phyloP scores from a whole-genome alignment of 208 protist genomes.

The Crithidia acanthocephali region DNA sequence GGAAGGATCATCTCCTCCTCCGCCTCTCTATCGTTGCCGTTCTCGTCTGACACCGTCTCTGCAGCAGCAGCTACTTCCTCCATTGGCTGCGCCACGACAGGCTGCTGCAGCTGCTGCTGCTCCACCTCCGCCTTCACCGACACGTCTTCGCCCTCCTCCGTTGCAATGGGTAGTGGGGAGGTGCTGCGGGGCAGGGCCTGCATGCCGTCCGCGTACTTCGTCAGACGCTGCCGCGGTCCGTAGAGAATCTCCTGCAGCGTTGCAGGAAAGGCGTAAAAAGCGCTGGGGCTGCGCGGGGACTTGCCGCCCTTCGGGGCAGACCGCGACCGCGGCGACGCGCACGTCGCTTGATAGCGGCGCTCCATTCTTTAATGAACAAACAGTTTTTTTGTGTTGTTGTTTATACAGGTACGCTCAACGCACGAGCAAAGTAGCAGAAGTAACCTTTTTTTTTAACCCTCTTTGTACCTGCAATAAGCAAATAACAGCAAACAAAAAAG shows the following conservation, averaged over 20 bases:
- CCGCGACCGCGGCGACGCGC: constrained; percentile 25
- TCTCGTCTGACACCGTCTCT: background rate
- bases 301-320: constrained; percentile 18
- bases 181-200: background rate
- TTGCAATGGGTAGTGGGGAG: background rate
- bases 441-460: no score
- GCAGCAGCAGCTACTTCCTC: background rate
- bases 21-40: background rate
- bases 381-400: no score
- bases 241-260: constrained; percentile 41
- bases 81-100: no score
- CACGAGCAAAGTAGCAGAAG: no score
- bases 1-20: no score
- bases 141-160: background rate
- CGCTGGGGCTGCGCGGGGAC: constrained; percentile 11
- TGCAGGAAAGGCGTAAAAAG: constrained; percentile 28
- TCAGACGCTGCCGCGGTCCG: constrained; percentile 25
- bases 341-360: constrained; percentile 8
- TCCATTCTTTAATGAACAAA: constrained; percentile 6
- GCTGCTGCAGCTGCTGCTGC: no score
- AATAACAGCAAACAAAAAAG: constrained; percentile 1
- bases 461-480: no score
- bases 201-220: constrained; percentile 36
- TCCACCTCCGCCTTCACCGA: background rate
- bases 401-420: no score